Evolutionary conservation across 768 basidiomycete genomes (phyloP).

Genomic region (Boletus eberwhitei): DNA sequence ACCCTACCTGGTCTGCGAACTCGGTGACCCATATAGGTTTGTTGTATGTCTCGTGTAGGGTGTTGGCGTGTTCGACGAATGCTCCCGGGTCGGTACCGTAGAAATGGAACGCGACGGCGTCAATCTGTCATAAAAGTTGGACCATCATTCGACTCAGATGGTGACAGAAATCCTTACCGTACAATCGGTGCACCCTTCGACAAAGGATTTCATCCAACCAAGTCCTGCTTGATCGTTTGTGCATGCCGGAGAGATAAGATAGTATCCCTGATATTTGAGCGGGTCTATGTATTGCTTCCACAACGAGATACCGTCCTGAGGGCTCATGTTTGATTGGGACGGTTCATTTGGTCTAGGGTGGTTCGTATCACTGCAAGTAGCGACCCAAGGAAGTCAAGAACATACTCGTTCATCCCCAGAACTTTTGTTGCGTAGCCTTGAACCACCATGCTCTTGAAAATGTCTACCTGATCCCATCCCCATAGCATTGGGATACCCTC

Average conservation of each 20-base stretch:
- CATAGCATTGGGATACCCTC: conserved; percentile 69
- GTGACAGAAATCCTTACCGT: conserved; percentile 37
- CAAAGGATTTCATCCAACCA: conserved; percentile 63
- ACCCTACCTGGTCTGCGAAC: conserved; percentile 61
- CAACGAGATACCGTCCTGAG: conserved; percentile 48
- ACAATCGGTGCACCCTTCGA: conserved; percentile 50
- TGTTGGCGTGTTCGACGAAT: conserved; percentile 51
- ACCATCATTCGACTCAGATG: background rate
- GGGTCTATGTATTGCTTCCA: conserved; percentile 68
- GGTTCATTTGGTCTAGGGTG: conserved; percentile 60
- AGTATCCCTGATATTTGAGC: conserved; percentile 55
- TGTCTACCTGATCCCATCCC: conserved; percentile 50
- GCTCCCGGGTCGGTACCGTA: conserved; percentile 54
- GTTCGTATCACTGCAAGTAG: background rate
- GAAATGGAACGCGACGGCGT: conserved; percentile 65
- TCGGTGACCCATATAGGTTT: conserved; percentile 62
- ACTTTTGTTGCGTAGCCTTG: conserved; percentile 52
- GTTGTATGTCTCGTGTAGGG: conserved; percentile 46
- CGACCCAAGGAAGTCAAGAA: background rate
- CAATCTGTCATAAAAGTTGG: conserved; percentile 41
- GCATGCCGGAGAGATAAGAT: conserved; percentile 63
- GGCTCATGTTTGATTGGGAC: conserved; percentile 62
- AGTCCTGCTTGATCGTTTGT: conserved; percentile 63
- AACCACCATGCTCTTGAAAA: conserved; percentile 47
- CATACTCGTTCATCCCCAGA: conserved; percentile 80